Conservation (phyloP, 202 grass and related monocot species). For the Schoenoplectus triqueter region DNA sequence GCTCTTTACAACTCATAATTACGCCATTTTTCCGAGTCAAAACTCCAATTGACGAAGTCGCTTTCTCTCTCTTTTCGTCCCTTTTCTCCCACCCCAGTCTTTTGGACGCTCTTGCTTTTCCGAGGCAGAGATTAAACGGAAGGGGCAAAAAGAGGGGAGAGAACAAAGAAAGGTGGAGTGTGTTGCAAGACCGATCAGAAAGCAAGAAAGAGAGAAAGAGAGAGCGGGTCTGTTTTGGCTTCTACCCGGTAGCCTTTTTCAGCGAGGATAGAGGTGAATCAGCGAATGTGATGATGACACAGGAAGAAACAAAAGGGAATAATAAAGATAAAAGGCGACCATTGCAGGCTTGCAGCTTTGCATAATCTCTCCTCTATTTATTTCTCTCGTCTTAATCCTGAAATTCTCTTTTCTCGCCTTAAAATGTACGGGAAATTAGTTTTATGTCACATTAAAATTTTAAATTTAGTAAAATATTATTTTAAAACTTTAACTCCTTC, state of each 20-base stretch:
- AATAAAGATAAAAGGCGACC: slow-evolving; percentile 21
- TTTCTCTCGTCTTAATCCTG: not conserved
- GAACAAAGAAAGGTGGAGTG: slow-evolving; percentile 23
- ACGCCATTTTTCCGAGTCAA: slow-evolving; percentile 17
- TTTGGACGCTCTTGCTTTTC: slow-evolving; percentile 36
- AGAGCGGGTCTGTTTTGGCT: slow-evolving; percentile 22
- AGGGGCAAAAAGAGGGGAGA: slow-evolving; percentile 6
- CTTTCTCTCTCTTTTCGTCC: not conserved
- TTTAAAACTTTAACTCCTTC: no score
- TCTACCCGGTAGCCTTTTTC: slow-evolving; percentile 38
- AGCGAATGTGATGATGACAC: slow-evolving; percentile 45
- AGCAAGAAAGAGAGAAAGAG: not conserved
- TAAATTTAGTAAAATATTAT: not conserved
- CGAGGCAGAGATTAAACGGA: not conserved
- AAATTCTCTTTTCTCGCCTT: not conserved
- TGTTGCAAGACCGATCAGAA: slow-evolving; percentile 8
- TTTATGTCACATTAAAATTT: not conserved
- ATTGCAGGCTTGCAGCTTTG: slow-evolving; percentile 23
- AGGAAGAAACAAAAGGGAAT: slow-evolving; percentile 69
- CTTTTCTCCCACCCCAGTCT: slow-evolving; percentile 10
- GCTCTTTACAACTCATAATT: slow-evolving; percentile 18
- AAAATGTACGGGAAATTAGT: not conserved
- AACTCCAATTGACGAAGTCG: slow-evolving; percentile 1
- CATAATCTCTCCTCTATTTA: not conserved
- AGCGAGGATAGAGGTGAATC: not conserved